Base-by-base conservation (phyloP, 352 stramenopile species). In the Globisporangium camurandrum region DNA sequence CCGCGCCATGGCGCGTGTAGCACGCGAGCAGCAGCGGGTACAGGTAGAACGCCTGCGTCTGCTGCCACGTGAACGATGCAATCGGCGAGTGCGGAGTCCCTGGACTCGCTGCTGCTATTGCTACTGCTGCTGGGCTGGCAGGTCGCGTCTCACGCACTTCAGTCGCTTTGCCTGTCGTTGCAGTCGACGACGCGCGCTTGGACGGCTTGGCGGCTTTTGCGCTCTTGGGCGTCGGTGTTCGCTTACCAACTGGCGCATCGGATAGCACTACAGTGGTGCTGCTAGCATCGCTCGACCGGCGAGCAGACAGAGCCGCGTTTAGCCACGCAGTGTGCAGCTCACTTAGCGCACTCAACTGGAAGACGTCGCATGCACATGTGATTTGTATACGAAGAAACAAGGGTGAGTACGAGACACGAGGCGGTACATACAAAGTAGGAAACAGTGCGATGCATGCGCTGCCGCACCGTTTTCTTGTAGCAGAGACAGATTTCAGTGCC, bases 381-480 rank as follows among this genome's bases (percentile, higher is more conserved):
- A n/a, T n/a, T n/a, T n/a, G n/a, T n/a, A n/a, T n/a, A n/a, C n/a
- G n/a, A n/a, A n/a, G n/a, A n/a, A n/a, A n/a, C n/a, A n/a, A n/a
- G n/a, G n/a, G n/a, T n/a, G n/a, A n/a, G n/a, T n/a, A n/a, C n/a
- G n/a, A n/a, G n/a, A n/a, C n/a, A n/a, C n/a, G n/a, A n/a, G n/a
- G n/a, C n/a, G n/a, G n/a, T n/a, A n/a, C n/a, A n/a, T n/a, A n/a
- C n/a, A n/a, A n/a, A n/a, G n/a, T n/a, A n/a, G n/a, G n/a, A n/a
- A n/a, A n/a, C n/a, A n/a, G n/a, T n/a, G n/a, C n/a, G n/a, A n/a
- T n/a, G n/a, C n/a, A n/a, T n/a, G 17, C 36, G 36, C n/a, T 19
- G 12, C 36, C 60, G 19, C 54, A 89, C 78, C 61, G 80, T 74
- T 45, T 89, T 91, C 55, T 86, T 88, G 69, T 94, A 94, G 47